Percentiles rank a stretch among this genome's conserved stretches.
Conservation (phyloP, 345 rosid genomes). For the Ceriops decandra region DNA sequence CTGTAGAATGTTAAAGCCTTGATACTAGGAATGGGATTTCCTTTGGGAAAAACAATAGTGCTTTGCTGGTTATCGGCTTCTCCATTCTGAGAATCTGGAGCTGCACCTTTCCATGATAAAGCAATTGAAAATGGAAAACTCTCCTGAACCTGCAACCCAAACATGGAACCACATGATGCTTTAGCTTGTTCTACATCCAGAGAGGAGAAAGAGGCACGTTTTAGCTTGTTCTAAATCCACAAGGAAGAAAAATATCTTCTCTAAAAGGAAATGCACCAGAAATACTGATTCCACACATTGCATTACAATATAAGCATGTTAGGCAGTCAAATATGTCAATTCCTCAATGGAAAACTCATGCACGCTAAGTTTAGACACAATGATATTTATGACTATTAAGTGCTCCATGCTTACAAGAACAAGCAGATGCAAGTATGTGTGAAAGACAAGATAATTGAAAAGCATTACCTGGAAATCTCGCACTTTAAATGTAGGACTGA, state of each 20-base stretch:
- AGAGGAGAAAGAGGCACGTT: not conserved
- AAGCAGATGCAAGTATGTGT: not conserved
- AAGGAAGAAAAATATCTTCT: no score
- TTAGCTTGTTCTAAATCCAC: not conserved
- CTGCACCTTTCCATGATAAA: conserved; percentile 76
- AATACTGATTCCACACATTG: no score
- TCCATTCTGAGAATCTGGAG: conserved; percentile 58
- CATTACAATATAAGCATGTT: no score
- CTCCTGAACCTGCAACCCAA: conserved; percentile 63
- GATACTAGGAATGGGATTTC: conserved; percentile 78
- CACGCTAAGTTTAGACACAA: no score
- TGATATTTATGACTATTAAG: no score
- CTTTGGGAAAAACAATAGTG: conserved; percentile 76
- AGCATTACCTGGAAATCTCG: conserved; percentile 82
- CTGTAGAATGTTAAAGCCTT: conserved; percentile 84
- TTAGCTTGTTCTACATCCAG: not conserved
- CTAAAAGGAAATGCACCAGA: no score
- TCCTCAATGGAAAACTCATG: no score
- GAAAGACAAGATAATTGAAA: not conserved
- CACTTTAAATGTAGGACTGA: conserved; percentile 96
- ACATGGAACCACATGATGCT: not conserved
- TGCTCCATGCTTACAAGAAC: not conserved
- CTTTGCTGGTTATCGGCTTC: conserved; percentile 66
- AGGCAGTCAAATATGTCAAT: no score
- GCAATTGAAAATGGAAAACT: conserved; percentile 78